phyloP scores from a whole-genome alignment of 352 stramenopile species.

The Blastocystis hominis region DNA sequence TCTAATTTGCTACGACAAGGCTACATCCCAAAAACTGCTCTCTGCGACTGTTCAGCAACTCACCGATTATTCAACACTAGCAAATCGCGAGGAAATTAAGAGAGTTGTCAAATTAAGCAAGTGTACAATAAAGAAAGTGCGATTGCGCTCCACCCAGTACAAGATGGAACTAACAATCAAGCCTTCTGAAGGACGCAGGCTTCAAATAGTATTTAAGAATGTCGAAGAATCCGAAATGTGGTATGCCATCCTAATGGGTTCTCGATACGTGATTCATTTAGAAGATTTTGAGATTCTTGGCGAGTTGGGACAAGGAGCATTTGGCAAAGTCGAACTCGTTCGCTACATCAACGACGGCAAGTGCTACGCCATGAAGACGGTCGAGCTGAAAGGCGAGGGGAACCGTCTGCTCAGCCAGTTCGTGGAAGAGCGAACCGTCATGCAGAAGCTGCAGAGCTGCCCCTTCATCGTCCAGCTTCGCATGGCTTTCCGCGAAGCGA shows the following conservation, averaged over 20 bases:
- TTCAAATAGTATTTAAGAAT: constrained; percentile 9
- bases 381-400: constrained; percentile 19
- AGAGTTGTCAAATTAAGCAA: constrained; percentile 9
- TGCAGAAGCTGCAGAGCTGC: constrained; percentile 26
- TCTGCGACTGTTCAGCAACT: not conserved
- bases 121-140: not conserved
- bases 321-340: constrained; percentile 19
- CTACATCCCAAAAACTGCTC: not conserved
- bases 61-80: constrained; percentile 10
- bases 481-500: constrained; percentile 27
- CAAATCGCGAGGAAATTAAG: constrained; percentile 42
- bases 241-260: constrained; percentile 25
- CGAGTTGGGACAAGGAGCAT: constrained; percentile 31
- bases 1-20: constrained; percentile 56
- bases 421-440: constrained; percentile 48
- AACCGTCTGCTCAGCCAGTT: constrained; percentile 24
- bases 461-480: constrained; percentile 49
- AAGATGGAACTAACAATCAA: not conserved
- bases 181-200: not conserved
- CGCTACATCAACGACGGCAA: not conserved
- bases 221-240: constrained; percentile 35
- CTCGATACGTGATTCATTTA: not conserved
- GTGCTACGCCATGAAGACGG: constrained; percentile 47
- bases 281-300: constrained; percentile 52
- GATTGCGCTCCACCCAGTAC: not conserved